These are phyloP conservation scores for Talaromyces sp. DNA, from an alignment of 2,329 filamentous ascomycete species.

Conservation along the genomic window DNA sequence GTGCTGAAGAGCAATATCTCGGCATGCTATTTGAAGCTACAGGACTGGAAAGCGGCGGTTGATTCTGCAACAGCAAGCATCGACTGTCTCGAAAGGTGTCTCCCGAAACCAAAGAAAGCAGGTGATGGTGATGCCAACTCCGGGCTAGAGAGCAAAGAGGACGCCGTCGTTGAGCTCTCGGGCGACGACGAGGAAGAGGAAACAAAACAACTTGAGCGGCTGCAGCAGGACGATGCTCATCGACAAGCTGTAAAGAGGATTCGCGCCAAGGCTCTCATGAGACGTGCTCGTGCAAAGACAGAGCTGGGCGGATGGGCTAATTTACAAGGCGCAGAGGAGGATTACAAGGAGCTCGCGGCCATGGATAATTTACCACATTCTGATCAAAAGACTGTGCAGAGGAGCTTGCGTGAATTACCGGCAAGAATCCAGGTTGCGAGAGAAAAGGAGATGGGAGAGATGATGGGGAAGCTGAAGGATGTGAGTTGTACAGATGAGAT, in stretches of 20 bases:
- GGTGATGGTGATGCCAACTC: constrained; percentile 34
- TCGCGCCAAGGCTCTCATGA: constrained; percentile 74
- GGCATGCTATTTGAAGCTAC: constrained; percentile 78
- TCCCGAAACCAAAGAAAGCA: constrained; percentile 37
- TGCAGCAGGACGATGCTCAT: constrained; percentile 42
- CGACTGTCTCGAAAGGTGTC: constrained; percentile 56
- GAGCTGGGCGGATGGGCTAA: constrained; percentile 73
- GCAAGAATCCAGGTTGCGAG: constrained; percentile 68
- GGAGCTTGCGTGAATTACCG: constrained; percentile 62
- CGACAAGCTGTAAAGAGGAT: constrained; percentile 67
- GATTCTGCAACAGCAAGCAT: constrained; percentile 68
- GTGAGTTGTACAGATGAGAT: constrained; percentile 37
- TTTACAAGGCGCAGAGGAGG: constrained; percentile 70
- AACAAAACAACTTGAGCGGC: constrained; percentile 37
- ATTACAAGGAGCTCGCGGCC: constrained; percentile 67
- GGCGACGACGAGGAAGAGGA: constrained; percentile 33
- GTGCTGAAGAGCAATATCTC: constrained; percentile 85
- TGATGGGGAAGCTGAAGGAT: constrained; percentile 94
- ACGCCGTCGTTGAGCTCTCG: constrained; percentile 46
- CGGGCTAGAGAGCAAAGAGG: constrained; percentile 13
- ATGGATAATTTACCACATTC: constrained; percentile 55
- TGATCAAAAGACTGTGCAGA: constrained; percentile 63
- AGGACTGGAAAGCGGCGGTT: constrained; percentile 79
- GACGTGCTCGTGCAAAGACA: constrained; percentile 67
- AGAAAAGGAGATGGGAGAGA: constrained; percentile 84